Conservation (phyloP, 345 rosid species). For the Hypericum androsaemum region DNA sequence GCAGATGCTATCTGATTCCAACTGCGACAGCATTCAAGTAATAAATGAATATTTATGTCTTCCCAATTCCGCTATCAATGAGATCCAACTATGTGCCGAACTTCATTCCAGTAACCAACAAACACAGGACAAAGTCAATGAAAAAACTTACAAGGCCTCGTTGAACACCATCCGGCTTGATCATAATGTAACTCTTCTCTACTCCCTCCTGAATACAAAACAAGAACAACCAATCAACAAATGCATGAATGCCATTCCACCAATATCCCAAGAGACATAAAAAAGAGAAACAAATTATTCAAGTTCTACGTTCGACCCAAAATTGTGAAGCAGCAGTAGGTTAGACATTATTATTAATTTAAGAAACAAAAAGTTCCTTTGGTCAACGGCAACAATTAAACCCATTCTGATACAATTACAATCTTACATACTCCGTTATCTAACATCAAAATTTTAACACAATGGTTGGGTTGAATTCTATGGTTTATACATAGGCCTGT, state of each 20-base stretch:
- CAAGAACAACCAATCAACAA: background rate
- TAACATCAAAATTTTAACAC: no score
- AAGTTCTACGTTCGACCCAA: no score
- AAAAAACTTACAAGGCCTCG: constrained; percentile 68
- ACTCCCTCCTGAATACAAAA: constrained; percentile 45
- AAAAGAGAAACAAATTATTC: constrained; percentile 1
- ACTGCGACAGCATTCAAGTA: no score
- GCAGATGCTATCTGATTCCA: no score
- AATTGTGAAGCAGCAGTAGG: no score
- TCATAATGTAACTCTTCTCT: constrained; percentile 84
- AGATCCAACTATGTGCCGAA: background rate
- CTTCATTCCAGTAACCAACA: background rate
- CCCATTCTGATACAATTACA: no score
- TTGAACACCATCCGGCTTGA: constrained; percentile 91
- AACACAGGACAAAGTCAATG: background rate
- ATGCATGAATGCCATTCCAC: background rate
- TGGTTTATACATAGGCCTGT: no score
- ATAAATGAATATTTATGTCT: background rate
- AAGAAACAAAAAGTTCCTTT: no score
- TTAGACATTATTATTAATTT: no score
- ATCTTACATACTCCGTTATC: no score
- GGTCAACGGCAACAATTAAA: no score
- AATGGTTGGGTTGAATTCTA: no score
- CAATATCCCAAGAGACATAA: background rate
- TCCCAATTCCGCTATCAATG: background rate